Conservation (phyloP, 176 grass and related monocot genomes). For the Tillandsia fasciculata region DNA sequence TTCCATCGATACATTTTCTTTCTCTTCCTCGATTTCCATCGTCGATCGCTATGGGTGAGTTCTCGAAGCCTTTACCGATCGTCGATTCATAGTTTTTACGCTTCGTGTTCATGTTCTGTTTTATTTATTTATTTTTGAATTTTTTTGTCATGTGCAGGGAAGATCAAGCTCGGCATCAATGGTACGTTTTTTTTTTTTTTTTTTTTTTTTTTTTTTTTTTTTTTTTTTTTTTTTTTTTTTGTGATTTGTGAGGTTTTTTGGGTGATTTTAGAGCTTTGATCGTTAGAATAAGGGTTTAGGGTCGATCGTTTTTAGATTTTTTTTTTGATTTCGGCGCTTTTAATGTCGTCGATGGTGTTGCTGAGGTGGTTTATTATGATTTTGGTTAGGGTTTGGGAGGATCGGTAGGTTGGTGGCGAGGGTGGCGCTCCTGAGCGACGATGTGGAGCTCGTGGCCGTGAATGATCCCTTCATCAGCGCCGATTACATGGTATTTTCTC, state of each 20-base stretch:
- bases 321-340: not conserved
- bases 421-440: slow-evolving; percentile 56
- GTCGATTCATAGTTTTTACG: not conserved
- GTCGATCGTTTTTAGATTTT: not conserved
- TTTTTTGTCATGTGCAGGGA: slow-evolving; percentile 18
- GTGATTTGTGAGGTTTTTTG: not conserved
- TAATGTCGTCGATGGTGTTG: too few relatives aligned
- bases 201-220: too few relatives aligned
- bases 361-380: not conserved
- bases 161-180: slow-evolving; percentile 68
- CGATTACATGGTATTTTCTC: slow-evolving; percentile 46
- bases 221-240: not conserved
- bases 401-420: slow-evolving; percentile 62
- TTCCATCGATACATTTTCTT: not conserved
- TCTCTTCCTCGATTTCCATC: not conserved
- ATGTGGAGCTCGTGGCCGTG: slow-evolving; percentile 66
- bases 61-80: not conserved
- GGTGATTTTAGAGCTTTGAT: not conserved
- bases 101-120: not conserved
- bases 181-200: slow-evolving; percentile 13
- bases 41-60: not conserved
- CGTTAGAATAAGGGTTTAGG: not conserved
- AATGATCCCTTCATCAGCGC: slow-evolving; percentile 68
- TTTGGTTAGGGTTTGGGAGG: slow-evolving; percentile 49
- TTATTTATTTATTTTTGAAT: not conserved